These are phyloP conservation scores for Gonium pectorale DNA, from an alignment of 139 green algal species.

Conservation along the genomic window DNA sequence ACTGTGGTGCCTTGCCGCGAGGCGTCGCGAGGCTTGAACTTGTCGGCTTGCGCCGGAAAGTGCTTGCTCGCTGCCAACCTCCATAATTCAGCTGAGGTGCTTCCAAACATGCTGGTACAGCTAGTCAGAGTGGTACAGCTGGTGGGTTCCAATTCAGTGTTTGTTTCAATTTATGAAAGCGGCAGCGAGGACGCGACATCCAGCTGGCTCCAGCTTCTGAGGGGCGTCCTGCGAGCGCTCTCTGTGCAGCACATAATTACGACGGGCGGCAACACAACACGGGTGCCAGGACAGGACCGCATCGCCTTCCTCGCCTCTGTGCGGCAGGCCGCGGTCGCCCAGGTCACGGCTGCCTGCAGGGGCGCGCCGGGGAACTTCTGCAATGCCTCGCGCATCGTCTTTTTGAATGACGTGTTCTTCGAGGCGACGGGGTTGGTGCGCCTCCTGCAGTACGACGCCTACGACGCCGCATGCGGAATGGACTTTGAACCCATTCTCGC, in stretches of 20 bases:
- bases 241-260: constrained; percentile 38
- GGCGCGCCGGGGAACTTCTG: constrained; percentile 22
- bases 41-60: constrained; percentile 1
- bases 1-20: constrained; percentile 13
- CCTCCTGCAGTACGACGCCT: constrained; percentile 48
- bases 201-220: constrained; percentile 58
- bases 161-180: constrained; percentile 69
- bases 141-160: constrained; percentile 12
- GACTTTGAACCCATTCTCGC: constrained; percentile 42
- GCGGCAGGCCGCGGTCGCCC: constrained; percentile 50
- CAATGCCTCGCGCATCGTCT: constrained; percentile 42
- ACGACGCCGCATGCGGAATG: constrained; percentile 27
- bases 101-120: constrained; percentile 67
- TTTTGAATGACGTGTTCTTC: constrained; percentile 75
- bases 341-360: neutral
- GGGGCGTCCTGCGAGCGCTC: constrained; percentile 33
- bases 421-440: constrained; percentile 54
- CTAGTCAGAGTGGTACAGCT: constrained; percentile 35
- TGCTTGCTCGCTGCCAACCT: constrained; percentile 64
- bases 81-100: constrained; percentile 53
- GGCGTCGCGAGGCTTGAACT: neutral
- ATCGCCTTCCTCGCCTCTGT: constrained; percentile 64
- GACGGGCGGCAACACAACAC: constrained; percentile 19
- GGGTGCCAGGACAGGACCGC: constrained; percentile 39
- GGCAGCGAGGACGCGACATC: constrained; percentile 64